Percentiles rank a stretch among this genome's conserved stretches.
Conservation (phyloP, 2,329 filamentous ascomycete species). For the Venturiaceae sp. region DNA sequence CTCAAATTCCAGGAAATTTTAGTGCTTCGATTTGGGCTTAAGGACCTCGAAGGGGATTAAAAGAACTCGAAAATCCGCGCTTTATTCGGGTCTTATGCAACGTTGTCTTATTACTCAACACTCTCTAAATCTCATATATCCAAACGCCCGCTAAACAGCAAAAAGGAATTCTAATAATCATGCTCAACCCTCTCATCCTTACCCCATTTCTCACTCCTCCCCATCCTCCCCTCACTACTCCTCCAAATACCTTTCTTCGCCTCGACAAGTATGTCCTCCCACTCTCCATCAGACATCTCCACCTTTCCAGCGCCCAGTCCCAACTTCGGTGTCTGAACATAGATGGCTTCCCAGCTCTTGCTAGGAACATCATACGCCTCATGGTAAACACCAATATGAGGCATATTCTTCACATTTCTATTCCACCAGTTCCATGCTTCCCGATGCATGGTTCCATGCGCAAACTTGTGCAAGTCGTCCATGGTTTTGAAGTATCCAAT, state of each 20-base stretch:
- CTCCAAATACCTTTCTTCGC: constrained; percentile 4
- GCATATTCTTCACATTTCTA: constrained; percentile 20
- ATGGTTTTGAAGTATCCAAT: constrained; percentile 43
- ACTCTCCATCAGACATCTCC: neutral
- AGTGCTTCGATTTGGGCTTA: too few species aligned
- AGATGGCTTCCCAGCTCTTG: constrained; percentile 42
- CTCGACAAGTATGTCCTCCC: constrained; percentile 3
- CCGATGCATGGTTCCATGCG: constrained; percentile 39
- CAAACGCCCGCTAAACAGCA: neutral
- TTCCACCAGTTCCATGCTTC: constrained; percentile 42
- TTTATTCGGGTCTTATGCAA: too few species aligned
- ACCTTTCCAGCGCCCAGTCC: constrained; percentile 18
- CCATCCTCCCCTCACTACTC: constrained; percentile 6
- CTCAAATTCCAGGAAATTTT: too few species aligned
- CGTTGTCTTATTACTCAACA: too few species aligned
- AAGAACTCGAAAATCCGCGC: too few species aligned
- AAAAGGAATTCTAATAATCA: neutral
- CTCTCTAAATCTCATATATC: too few species aligned
- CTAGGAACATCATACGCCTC: constrained; percentile 41
- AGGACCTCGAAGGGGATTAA: too few species aligned
- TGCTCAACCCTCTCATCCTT: neutral
- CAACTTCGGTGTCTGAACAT: constrained; percentile 28
- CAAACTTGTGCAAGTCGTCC: constrained; percentile 43
- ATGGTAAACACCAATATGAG: constrained; percentile 43
- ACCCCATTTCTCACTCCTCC: neutral